Percentiles rank a stretch among this genome's conserved stretches.
These are phyloP conservation scores for Pseudogymnoascus sp. DNA, from an alignment of 2,329 filamentous ascomycete genomes.

Conservation along the genomic window DNA sequence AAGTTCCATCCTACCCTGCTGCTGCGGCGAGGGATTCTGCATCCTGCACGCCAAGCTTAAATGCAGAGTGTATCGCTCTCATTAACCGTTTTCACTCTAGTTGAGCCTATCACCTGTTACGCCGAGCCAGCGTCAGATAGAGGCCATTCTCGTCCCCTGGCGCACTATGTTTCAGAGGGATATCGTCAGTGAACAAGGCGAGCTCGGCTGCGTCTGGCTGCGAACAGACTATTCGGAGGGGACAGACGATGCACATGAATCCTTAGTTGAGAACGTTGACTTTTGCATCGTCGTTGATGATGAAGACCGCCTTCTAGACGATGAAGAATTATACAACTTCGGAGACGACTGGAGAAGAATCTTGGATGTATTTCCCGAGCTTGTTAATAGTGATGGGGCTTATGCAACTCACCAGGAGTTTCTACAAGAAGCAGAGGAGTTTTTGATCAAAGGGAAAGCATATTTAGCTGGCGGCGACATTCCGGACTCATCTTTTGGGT, in stretches of 20 bases:
- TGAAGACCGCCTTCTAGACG: neutral
- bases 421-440: too few species aligned
- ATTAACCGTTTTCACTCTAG: too few species aligned
- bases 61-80: too few species aligned
- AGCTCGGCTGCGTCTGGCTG: neutral
- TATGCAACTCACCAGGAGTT: neutral
- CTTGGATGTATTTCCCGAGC: neutral
- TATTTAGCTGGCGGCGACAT: too few species aligned
- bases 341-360: neutral
- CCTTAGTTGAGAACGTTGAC: neutral
- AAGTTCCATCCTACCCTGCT: too few species aligned
- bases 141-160: neutral
- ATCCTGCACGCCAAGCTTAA: too few species aligned
- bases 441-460: too few species aligned
- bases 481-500: too few species aligned
- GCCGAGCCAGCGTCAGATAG: too few species aligned
- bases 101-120: too few species aligned
- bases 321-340: neutral
- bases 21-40: too few species aligned
- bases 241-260: neutral
- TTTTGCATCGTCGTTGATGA: neutral
- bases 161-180: neutral
- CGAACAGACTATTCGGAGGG: neutral
- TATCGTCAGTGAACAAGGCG: neutral
- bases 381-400: neutral